Conservation (phyloP, 2,329 filamentous ascomycete species). For the Penicillium hordei region DNA sequence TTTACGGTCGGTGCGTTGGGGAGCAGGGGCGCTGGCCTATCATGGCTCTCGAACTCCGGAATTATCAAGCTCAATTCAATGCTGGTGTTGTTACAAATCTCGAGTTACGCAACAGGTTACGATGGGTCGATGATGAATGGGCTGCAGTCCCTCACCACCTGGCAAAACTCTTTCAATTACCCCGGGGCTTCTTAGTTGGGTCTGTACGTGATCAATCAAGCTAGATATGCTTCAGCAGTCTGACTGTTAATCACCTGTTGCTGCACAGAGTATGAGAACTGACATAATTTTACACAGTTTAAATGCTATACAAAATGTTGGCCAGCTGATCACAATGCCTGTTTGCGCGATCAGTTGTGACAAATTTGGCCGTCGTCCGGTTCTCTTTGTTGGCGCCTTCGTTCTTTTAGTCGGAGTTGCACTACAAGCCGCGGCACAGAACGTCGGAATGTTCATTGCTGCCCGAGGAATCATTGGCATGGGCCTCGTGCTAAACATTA, state of each 20-base stretch:
- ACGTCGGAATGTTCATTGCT: constrained; percentile 14
- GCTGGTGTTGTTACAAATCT: constrained; percentile 15
- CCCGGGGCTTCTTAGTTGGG: constrained; percentile 14
- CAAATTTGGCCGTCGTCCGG: constrained; percentile 7
- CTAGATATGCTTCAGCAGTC: too few relatives aligned
- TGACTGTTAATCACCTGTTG: too few relatives aligned
- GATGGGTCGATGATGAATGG: constrained; percentile 53
- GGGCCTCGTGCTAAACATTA: constrained; percentile 11
- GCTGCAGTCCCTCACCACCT: constrained; percentile 45
- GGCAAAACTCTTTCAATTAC: constrained; percentile 36
- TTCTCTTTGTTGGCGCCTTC: constrained; percentile 5
- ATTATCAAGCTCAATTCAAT: constrained; percentile 20
- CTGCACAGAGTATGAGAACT: neutral
- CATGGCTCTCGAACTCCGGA: constrained; percentile 8
- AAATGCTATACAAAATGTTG: constrained; percentile 13
- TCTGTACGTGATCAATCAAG: constrained; percentile 3
- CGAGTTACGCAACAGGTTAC: constrained; percentile 45
- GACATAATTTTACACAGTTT: neutral
- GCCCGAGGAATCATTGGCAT: constrained; percentile 10
- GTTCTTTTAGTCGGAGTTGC: constrained; percentile 6
- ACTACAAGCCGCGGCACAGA: constrained; percentile 8
- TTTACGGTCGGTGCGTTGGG: constrained; percentile 4
- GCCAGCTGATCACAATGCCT: constrained; percentile 9
- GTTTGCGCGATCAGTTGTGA: constrained; percentile 10
- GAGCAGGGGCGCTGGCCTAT: neutral